Conservation (phyloP, 2,329 filamentous ascomycete genomes). For the Didymella pomorum region DNA sequence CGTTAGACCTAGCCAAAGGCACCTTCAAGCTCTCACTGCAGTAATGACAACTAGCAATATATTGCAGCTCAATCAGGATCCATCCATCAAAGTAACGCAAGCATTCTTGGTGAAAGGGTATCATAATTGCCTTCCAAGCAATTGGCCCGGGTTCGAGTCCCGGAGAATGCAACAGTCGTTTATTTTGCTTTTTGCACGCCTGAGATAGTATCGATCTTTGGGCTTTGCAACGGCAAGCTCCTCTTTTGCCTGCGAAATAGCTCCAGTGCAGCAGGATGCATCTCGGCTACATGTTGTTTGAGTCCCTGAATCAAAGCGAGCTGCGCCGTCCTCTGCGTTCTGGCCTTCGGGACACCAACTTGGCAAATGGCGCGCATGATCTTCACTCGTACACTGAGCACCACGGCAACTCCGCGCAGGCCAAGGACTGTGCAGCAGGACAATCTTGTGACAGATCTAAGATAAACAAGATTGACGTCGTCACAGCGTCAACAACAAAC, state of each 20-base stretch:
- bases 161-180: slow-evolving; percentile 14
- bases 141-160: slow-evolving; percentile 23
- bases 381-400: background rate
- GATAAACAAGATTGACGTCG: background rate
- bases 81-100: slow-evolving; percentile 16
- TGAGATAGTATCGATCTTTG: too few species aligned
- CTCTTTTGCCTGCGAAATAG: background rate
- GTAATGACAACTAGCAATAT: too few species aligned
- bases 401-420: background rate
- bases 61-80: too few species aligned
- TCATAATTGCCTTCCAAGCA: slow-evolving; percentile 26
- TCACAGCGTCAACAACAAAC: background rate
- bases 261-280: background rate
- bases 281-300: background rate
- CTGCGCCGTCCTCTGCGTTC: slow-evolving; percentile 3
- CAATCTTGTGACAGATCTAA: background rate
- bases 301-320: background rate
- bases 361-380: slow-evolving; percentile 9
- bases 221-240: too few species aligned
- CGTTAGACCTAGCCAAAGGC: too few species aligned
- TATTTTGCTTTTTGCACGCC: background rate
- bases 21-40: too few species aligned
- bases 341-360: background rate
- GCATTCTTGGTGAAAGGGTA: slow-evolving; percentile 24
- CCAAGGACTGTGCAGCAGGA: background rate